Evolutionary conservation across 345 rosid species (phyloP), one percentile per base, ranked within the genome.

Genomic region (Brassica nigra): DNA sequence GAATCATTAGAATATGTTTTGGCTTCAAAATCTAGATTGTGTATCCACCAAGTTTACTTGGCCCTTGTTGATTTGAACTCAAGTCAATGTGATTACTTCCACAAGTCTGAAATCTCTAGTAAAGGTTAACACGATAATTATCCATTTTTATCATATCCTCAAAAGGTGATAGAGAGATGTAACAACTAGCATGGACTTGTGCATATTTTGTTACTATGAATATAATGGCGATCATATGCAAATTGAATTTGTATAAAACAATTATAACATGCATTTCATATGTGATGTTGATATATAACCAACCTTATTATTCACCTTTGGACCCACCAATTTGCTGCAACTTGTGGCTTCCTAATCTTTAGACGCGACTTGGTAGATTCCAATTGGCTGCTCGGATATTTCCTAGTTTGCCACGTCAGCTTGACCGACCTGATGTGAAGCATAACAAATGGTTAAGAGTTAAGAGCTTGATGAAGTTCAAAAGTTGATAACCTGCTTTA

Each of bases 271-370:
- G 15, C n/a, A 79, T 68, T 34, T 15, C 71, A 20, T 15, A 30
- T 6, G 67, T 70, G 76, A 80, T 69, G 76, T 28, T 36, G 66
- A 74, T 52, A 12, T 74, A 8, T 74, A 8, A 52, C 77, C 30
- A 1, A 67, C 52, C 68, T 15, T 49, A 12, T 12, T 70, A 36
- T 62, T 63, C 44, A 63, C 16, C 36, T 55, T 71, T 62, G 44
- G 76, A 37, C 83, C 75, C 47, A 79, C 82, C 78, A 36, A 36
- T 68, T 52, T 33, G 65, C 59, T 37, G 33, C 75, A 74, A 54
- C 52, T 54, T 75, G 79, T 75, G 76, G 79, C 68, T 68, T 75
- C 76, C 68, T 55, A 69, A 54, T 54, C 67, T 30, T 30, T 74
- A 12, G 16, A 61, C 68, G 68, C 42, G 0, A 73, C 65, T 74